A percentile compares a stretch with the other conserved stretches of the same genome.
phyloP scores from a whole-genome alignment of 257 asterid genomes.

The Salvia rosmarinus region DNA sequence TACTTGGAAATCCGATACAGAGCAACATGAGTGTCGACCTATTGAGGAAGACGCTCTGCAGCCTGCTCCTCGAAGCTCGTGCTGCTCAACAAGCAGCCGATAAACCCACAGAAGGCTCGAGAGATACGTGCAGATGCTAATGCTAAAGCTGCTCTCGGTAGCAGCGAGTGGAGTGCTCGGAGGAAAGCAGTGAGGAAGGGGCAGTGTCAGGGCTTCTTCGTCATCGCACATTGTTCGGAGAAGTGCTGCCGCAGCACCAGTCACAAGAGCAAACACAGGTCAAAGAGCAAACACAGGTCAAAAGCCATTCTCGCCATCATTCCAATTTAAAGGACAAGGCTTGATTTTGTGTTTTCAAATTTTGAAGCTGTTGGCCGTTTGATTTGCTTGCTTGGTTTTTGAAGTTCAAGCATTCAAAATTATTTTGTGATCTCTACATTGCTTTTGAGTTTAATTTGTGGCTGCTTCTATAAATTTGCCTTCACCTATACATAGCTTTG shows the following conservation, averaged over 20 bases:
- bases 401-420: slow-evolving; percentile 6
- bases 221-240: slow-evolving; percentile 39
- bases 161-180: slow-evolving; percentile 40
- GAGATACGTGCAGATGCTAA: slow-evolving; percentile 55
- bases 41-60: slow-evolving; percentile 56
- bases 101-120: slow-evolving; percentile 62
- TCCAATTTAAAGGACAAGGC: slow-evolving; percentile 32
- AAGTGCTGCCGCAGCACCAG: slow-evolving; percentile 40
- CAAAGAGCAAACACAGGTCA: too few relatives aligned
- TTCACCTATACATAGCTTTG: not conserved
- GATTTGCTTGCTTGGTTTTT: not conserved
- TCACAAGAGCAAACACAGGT: slow-evolving; percentile 51
- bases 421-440: slow-evolving; percentile 11
- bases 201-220: slow-evolving; percentile 38
- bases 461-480: not conserved
- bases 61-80: slow-evolving; percentile 74
- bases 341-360: not conserved
- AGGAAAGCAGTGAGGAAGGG: slow-evolving; percentile 50
- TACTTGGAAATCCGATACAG: slow-evolving; percentile 78
- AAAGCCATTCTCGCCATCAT: slow-evolving; percentile 40
- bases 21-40: slow-evolving; percentile 68
- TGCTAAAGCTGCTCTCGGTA: slow-evolving; percentile 70
- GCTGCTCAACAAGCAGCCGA: slow-evolving; percentile 45
- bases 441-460: not conserved
- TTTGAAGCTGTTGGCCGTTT: slow-evolving; percentile 5